Evolutionary conservation across 495 filamentous ascomycete genomes (phyloP).

Genomic region (Opeltia flavorubescens): DNA sequence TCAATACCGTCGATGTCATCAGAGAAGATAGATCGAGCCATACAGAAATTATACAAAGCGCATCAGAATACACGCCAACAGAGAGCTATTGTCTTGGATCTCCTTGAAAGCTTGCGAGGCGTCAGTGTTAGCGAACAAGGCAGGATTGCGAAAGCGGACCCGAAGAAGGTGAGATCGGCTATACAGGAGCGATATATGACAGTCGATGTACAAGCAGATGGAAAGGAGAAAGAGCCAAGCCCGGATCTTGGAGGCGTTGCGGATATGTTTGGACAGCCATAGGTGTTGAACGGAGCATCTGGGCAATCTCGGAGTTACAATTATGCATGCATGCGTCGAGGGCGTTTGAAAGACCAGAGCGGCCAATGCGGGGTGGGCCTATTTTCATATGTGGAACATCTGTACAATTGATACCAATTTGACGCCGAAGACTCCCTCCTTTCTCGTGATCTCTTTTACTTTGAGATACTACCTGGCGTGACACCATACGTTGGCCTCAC

Average conservation of each 20-base stretch:
- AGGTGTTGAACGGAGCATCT: neutral
- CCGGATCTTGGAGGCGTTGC: constrained; percentile 51
- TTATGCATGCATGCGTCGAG: neutral
- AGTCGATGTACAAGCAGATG: constrained; percentile 24
- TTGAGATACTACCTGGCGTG: constrained; percentile 38
- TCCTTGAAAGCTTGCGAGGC: constrained; percentile 73
- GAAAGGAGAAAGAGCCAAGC: constrained; percentile 38
- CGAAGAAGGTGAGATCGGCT: constrained; percentile 34
- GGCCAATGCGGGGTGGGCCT: neutral
- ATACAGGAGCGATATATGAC: constrained; percentile 44
- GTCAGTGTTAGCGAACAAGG: constrained; percentile 88
- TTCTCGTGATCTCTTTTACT: constrained; percentile 19
- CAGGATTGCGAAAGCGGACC: constrained; percentile 48
- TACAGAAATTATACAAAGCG: constrained; percentile 36
- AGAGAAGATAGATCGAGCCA: constrained; percentile 44
- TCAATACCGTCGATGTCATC: constrained; percentile 46
- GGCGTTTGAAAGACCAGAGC: neutral
- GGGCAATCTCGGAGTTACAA: neutral
- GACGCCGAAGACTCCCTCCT: constrained; percentile 3
- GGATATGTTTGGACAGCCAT: constrained; percentile 48
- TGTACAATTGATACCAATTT: constrained; percentile 4
- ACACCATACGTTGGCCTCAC: constrained; percentile 58
- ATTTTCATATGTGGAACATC: neutral
- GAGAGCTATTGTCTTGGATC: constrained; percentile 69
- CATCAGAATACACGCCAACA: constrained; percentile 53